Base-by-base conservation (phyloP, 202 grass and related monocot genomes). In the Carex arenaria region DNA sequence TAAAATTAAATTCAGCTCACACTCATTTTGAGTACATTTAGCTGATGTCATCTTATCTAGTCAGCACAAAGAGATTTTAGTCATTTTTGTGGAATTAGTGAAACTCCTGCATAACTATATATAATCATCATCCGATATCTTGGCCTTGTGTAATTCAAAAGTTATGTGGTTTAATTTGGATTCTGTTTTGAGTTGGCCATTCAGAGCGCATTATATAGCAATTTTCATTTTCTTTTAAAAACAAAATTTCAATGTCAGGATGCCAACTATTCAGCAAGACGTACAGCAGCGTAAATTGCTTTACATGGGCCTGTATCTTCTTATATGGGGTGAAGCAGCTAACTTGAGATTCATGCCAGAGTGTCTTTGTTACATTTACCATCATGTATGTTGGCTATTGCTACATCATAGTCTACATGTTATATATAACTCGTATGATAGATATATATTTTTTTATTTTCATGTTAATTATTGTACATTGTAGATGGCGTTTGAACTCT, bases 261-360 rank as follows among this genome's bases (percentile, higher is more conserved):
- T 98, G 70, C 92, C 95, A 86, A 88, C 82, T 84, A 92, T 98
- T 87, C 95, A 98, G 84, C 90, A 95, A 86, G 95, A 98, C 79
- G 73, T 92, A 89, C 92, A 98, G 84, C 95, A 98, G 76, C 86
- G 95, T 18, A 98, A 95, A 88, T 63, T 98, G 71, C 85, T 98
- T 40, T 98, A 98, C 77, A 98, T 98, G 87, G 90, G 95, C 40
- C 81, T 98, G 76, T 98, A 98, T 87, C 90, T 98, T 90, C 95
- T 98, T 87, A 98, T 98, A 86, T 98, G 95, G 95, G 95, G 95
- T 5, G 95, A 98, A 86, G 95, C 95, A 83, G 92, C 95, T 54
- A 98, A 98, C 83, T 88, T 98, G 92, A 83, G 95, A 87, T 98
- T 98, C 66, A 91, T 98, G 95, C 95, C 95, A 36, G 95, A 98